Conservation (phyloP, 108 stramenopile genomes). For the Phaeodactylum tricornutum region DNA sequence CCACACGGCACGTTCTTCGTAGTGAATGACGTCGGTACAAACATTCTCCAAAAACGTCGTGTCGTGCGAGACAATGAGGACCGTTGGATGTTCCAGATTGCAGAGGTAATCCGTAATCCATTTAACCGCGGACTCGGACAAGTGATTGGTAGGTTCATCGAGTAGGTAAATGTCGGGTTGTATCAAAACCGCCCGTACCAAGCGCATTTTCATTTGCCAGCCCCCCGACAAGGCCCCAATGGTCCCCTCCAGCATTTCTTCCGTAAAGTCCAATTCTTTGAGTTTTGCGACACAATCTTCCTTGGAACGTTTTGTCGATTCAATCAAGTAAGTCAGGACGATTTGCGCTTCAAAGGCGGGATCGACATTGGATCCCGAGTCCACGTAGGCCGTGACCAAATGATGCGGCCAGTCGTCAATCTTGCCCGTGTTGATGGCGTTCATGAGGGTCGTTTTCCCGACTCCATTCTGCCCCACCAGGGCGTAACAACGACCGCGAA, state of each 20-base stretch:
- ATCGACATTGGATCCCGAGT: constrained; percentile 89
- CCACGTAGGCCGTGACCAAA: constrained; percentile 89
- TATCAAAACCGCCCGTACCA: constrained; percentile 68
- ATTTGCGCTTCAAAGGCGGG: constrained; percentile 71
- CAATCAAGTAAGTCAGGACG: constrained; percentile 46
- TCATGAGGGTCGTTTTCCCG: constrained; percentile 96
- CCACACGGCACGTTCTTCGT: constrained; percentile 82
- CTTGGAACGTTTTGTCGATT: constrained; percentile 34
- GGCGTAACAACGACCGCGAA: constrained; percentile 95
- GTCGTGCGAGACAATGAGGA: constrained; percentile 90
- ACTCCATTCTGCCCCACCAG: constrained; percentile 95
- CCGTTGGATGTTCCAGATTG: constrained; percentile 72
- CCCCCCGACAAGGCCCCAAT: constrained; percentile 94
- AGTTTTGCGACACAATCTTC: constrained; percentile 70
- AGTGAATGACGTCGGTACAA: constrained; percentile 93
- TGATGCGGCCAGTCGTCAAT: constrained; percentile 94
- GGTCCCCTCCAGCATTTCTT: constrained; percentile 76
- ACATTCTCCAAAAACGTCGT: constrained; percentile 86
- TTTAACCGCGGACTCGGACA: constrained; percentile 73
- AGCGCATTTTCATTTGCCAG: constrained; percentile 94
- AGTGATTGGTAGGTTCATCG: constrained; percentile 67
- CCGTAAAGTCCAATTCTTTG: constrained; percentile 75
- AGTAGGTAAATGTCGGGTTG: constrained; percentile 90
- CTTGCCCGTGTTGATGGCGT: constrained; percentile 92
- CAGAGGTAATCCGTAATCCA: constrained; percentile 84